Conservation (phyloP, 257 asterid species). For the Thymus mandschuricus region DNA sequence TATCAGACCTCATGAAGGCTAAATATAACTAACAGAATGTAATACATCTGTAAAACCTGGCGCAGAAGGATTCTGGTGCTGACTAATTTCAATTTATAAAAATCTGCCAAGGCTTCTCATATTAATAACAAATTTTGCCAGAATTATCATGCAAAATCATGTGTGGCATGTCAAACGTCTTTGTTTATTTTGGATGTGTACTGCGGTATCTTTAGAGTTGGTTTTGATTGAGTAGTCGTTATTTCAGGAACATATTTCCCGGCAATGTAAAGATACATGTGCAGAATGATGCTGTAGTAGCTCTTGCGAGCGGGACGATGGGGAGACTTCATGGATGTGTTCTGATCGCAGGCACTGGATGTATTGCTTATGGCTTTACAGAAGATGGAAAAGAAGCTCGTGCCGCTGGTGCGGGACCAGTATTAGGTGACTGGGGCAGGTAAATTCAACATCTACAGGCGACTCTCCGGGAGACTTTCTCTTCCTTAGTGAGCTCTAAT, state of each 20-base stretch:
- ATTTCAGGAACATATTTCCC: constrained; percentile 71
- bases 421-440: constrained; percentile 99
- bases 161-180: constrained; percentile 4
- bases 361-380: constrained; percentile 90
- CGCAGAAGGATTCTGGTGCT: constrained; percentile 1
- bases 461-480: constrained; percentile 4
- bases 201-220: constrained; percentile 18
- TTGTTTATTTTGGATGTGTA: constrained; percentile 21
- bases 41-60: not conserved
- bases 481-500: constrained; percentile 13
- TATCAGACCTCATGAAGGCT: constrained; percentile 22
- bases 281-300: constrained; percentile 95
- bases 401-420: constrained; percentile 98
- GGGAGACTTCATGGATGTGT: constrained; percentile 96
- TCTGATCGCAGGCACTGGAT: constrained; percentile 93
- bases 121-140: constrained; percentile 8
- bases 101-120: constrained; percentile 1
- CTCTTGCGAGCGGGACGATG: constrained; percentile 98
- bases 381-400: constrained; percentile 96
- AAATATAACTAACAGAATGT: constrained; percentile 15
- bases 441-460: constrained; percentile 37
- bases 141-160: not conserved
- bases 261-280: constrained; percentile 65
- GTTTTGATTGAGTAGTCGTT: constrained; percentile 31
- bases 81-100: constrained; percentile 4